Conservation (phyloP, 495 filamentous ascomycete species). For the Xanthoparmelia taractica region DNA sequence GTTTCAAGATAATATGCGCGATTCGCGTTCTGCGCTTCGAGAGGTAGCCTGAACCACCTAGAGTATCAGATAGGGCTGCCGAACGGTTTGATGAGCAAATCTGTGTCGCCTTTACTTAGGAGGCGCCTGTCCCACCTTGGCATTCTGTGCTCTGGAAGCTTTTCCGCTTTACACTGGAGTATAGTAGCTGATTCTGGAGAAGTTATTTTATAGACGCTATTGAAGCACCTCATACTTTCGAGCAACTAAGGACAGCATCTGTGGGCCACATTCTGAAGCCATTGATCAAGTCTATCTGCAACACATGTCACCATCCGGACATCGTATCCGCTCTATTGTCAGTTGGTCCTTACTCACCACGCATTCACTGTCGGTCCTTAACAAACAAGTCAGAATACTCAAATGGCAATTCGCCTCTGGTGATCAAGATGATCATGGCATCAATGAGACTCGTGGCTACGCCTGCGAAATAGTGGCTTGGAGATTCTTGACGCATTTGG, state of each 20-base stretch:
- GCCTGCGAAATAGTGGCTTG: constrained; percentile 91
- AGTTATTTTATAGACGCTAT: constrained; percentile 63
- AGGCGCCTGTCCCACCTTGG: background rate
- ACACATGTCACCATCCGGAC: constrained; percentile 60
- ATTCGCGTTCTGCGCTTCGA: background rate
- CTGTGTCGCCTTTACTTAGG: background rate
- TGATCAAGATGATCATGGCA: constrained; percentile 56
- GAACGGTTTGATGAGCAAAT: background rate
- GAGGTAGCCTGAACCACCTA: background rate
- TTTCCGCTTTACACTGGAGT: background rate
- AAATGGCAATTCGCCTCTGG: constrained; percentile 64
- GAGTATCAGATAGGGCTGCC: background rate
- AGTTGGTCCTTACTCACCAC: constrained; percentile 25
- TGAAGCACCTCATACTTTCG: constrained; percentile 63
- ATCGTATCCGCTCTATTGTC: constrained; percentile 76
- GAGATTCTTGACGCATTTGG: constrained; percentile 72
- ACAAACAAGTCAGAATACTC: constrained; percentile 50
- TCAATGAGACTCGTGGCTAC: constrained; percentile 68
- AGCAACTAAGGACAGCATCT: constrained; percentile 63
- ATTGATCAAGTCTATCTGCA: constrained; percentile 57
- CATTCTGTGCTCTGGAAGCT: background rate
- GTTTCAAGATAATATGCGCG: background rate
- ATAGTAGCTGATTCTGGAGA: constrained; percentile 21
- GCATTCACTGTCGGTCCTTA: background rate
- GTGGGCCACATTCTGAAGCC: constrained; percentile 55